Base-by-base conservation (phyloP, 257 asterid genomes). In the Linderniella brevidens region DNA sequence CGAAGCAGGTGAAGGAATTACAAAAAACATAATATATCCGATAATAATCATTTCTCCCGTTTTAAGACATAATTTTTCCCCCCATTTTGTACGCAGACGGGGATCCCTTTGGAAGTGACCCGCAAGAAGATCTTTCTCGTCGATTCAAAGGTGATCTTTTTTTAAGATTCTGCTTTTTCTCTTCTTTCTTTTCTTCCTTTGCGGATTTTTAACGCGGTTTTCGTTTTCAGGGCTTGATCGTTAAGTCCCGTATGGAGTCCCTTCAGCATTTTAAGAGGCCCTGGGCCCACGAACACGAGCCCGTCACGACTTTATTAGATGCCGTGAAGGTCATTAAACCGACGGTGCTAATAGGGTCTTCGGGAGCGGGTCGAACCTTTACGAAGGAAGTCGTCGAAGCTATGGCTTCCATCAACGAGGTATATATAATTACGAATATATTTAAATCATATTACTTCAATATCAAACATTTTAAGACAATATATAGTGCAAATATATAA, bases 51-150 rank as follows among this genome's bases (percentile, higher is more conserved):
- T 9, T 39, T 39, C 3, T 39, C 9, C 49, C 4, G 15, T 9
- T 44, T 13, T 3, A n/a, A 44, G 49, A 12, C 14, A 17, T 49
- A 37, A 32, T 43, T 37, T 58, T 48, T 29, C 20, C 37, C 8
- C 14, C 29, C 35, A 11, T 13, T 37, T 20, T 48, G 15, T 56
- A 55, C 58, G 50, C 92, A 84, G 98, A 90, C 93, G 35, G 77
- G 73, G 65, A 66, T 70, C 46, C 87, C 96, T 0, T 60, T 79
- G 53, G 88, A 81, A 66, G 94, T 78, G 72, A 66, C 94, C 49
- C 98, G 98, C 48, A 68, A 69, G 78, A 84, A 76, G 68, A 79
- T 88, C 67, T 85, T 71, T 72, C 79, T 90, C 35, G 93, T 90
- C 17, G 88, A 78, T 75, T 74, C 83, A 14, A 78, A 78, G 76